Evolutionary conservation across 192 early-diverging fungal species (phyloP), one percentile per base, ranked within the genome.

Genomic region (Mycoemilia scoparia): DNA sequence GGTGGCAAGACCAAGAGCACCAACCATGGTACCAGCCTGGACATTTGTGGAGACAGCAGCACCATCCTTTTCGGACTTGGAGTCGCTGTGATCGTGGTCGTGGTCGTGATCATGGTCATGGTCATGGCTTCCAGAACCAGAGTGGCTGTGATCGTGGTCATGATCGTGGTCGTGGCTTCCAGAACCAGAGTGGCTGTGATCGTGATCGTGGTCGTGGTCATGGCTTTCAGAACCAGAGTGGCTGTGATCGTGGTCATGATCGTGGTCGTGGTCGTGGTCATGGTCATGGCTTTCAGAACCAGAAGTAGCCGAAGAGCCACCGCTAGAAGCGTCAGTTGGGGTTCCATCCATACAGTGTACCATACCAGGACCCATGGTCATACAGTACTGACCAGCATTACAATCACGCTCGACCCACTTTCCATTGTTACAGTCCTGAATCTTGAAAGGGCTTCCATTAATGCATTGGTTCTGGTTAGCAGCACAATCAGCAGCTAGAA

Each of bases 361-460:
- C 57, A 60, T 60, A 6, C 21, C 51, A 3, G 37, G 34, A 13
- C 33, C 33, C 57, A 60, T 60, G 12, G 57, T 60, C 57, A 60
- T 60, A 34, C 57, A 60, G 46, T 46, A 46, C 43, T 25, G 29
- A 44, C 40, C 27, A 14, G 26, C 8, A 7, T 19, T 36, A 28
- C 57, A 60, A 12, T 18, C 19, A 19, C 24, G 9, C 3, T 50
- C 41, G 6, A 36, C 8, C 57, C 57, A 60, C n/a, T 23, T 27
- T 10, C 43, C 32, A 25, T 34, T 13, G 9, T 36, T 24, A 45
- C 57, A 60, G 32, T 20, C 11, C 23, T 51, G 36, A 12, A 60
- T 34, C 4, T 39, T 11, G 29, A 27, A 48, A 27, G 41, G 39
- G 43, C 42, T 39, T 26, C 41, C 31, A 1, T 21, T 14, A 17